Evolutionary conservation across 1,284 basidiomycete species (phyloP).

Genomic region (Apiotrichum sp.): DNA sequence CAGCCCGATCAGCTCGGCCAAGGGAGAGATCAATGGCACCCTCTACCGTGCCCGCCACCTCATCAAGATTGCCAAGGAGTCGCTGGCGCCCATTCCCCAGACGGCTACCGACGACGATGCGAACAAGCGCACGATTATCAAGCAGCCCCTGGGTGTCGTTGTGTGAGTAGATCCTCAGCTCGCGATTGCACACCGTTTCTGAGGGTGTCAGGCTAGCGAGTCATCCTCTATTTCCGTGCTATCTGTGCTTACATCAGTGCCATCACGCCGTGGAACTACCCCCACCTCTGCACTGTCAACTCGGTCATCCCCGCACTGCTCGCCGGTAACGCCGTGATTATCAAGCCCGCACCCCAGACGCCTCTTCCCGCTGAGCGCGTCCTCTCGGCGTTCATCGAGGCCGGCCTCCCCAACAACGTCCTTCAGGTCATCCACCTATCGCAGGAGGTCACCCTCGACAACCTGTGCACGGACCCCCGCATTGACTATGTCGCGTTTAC

Average conservation of each 20-base stretch:
- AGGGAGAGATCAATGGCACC: slow-evolving; percentile 75
- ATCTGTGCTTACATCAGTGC: slow-evolving; percentile 9
- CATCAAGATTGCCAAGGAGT: slow-evolving; percentile 70
- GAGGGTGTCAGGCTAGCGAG: too few species aligned
- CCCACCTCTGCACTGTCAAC: slow-evolving; percentile 83
- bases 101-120: slow-evolving; percentile 71
- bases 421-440: slow-evolving; percentile 76
- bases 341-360: slow-evolving; percentile 94
- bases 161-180: slow-evolving; percentile 64
- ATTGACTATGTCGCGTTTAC: slow-evolving; percentile 86
- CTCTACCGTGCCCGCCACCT: slow-evolving; percentile 76
- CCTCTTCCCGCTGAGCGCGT: slow-evolving; percentile 80
- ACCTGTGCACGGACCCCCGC: slow-evolving; percentile 60
- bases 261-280: slow-evolving; percentile 58
- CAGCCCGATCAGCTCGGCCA: slow-evolving; percentile 69
- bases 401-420: slow-evolving; percentile 69
- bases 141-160: slow-evolving; percentile 79
- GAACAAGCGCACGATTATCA: slow-evolving; percentile 73
- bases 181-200: too few species aligned
- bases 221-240: too few species aligned
- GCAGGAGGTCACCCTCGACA: slow-evolving; percentile 56
- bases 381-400: slow-evolving; percentile 59
- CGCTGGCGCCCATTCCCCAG: slow-evolving; percentile 69
- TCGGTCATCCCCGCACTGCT: slow-evolving; percentile 81
- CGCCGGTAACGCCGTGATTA: slow-evolving; percentile 75